A percentile compares a stretch with the other conserved stretches of the same genome.
Conservation (phyloP, 225 moss, liverwort and hornwort species). For the Antitrichia curtipendula region DNA sequence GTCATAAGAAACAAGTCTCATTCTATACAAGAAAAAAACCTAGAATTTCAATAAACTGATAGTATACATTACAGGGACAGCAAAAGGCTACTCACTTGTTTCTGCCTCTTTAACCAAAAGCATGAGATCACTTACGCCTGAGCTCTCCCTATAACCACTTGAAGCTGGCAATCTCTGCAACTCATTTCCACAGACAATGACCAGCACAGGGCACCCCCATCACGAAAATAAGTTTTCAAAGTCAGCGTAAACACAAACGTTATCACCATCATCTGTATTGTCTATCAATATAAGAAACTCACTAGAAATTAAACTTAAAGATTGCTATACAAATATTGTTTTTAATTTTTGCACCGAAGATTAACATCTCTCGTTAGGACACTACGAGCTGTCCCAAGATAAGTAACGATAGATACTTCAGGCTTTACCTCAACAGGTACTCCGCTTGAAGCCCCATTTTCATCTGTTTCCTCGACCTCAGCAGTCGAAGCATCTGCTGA, state of each 20-base stretch:
- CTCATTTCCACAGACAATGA: neutral
- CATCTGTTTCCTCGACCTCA: slow-evolving; percentile 6
- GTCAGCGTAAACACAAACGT: neutral
- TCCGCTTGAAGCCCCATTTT: slow-evolving; percentile 5
- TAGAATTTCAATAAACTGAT: neutral
- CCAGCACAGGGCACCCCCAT: neutral
- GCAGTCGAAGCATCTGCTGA: slow-evolving; percentile 22
- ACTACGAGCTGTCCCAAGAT: neutral
- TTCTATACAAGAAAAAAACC: neutral
- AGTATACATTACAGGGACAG: neutral
- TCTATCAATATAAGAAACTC: neutral
- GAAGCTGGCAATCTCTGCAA: slow-evolving; percentile 18
- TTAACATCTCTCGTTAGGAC: neutral
- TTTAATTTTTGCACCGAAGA: neutral
- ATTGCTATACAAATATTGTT: neutral
- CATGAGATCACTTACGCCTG: slow-evolving; percentile 70
- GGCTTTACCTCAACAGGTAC: slow-evolving; percentile 14
- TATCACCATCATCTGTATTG: neutral
- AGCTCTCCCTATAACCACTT: slow-evolving; percentile 11
- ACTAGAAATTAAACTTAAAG: neutral
- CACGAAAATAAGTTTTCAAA: neutral
- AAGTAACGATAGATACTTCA: neutral
- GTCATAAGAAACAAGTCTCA: neutral
- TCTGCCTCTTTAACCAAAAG: slow-evolving; percentile 88
- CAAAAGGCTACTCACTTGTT: slow-evolving; percentile 42